Conservation (phyloP, 2,329 filamentous ascomycete species). For the Colletotrichum chrysophilum region DNA sequence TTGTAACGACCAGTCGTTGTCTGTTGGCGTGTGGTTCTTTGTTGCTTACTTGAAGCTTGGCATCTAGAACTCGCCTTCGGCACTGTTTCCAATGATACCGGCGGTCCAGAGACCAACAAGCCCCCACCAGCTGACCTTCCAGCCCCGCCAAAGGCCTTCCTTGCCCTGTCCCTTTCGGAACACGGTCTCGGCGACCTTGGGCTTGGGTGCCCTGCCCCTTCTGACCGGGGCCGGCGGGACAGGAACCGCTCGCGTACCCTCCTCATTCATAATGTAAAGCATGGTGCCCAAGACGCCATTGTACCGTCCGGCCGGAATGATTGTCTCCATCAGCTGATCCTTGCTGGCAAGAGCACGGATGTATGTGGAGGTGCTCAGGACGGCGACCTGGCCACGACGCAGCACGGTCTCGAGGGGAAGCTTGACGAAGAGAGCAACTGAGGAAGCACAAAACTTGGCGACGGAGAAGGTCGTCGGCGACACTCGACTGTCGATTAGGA, state of each 20-base stretch:
- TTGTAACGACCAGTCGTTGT: not conserved
- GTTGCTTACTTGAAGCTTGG: not conserved
- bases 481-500: slow-evolving; percentile 81
- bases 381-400: slow-evolving; percentile 82
- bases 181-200: slow-evolving; percentile 44
- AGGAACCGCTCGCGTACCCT: slow-evolving; percentile 67
- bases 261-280: slow-evolving; percentile 83
- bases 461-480: slow-evolving; percentile 84
- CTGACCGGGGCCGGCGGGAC: slow-evolving; percentile 33
- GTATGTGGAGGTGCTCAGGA: slow-evolving; percentile 63
- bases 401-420: slow-evolving; percentile 92
- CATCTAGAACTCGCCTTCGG: slow-evolving; percentile 62
- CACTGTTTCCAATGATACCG: slow-evolving; percentile 65
- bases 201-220: slow-evolving; percentile 33
- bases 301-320: slow-evolving; percentile 83
- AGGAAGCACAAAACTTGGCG: slow-evolving; percentile 80
- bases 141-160: slow-evolving; percentile 73
- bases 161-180: slow-evolving; percentile 70
- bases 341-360: slow-evolving; percentile 50
- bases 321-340: slow-evolving; percentile 64
- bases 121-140: slow-evolving; percentile 81
- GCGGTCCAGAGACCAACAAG: slow-evolving; percentile 77
- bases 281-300: slow-evolving; percentile 90
- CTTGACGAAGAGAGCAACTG: slow-evolving; percentile 82
- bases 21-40: not conserved